Conservation (phyloP, 495 filamentous ascomycete genomes). For the Halenospora varia region DNA sequence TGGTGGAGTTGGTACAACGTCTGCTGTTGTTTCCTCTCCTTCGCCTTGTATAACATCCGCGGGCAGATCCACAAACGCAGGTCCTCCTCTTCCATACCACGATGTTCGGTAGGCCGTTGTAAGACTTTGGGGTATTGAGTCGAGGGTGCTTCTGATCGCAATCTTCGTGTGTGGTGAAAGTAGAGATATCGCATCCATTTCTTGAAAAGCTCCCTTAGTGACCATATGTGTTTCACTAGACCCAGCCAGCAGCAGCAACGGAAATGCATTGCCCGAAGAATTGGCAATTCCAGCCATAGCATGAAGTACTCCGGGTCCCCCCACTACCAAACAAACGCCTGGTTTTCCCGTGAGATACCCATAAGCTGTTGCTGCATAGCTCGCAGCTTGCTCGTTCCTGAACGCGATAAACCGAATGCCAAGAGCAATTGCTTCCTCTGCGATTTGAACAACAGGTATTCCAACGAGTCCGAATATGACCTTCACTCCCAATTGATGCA, state of each 20-base stretch:
- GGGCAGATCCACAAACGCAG: conserved; percentile 57
- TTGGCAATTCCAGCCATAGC: conserved; percentile 60
- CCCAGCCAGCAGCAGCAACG: conserved; percentile 55
- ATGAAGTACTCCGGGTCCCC: conserved; percentile 62
- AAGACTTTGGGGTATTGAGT: conserved; percentile 46
- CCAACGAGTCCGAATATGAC: conserved; percentile 65
- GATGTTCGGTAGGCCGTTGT: conserved; percentile 51
- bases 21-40: conserved; percentile 15
- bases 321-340: conserved; percentile 61
- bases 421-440: conserved; percentile 57
- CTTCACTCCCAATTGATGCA: conserved; percentile 50
- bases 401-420: conserved; percentile 65
- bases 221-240: conserved; percentile 50
- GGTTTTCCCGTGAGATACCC: conserved; percentile 60
- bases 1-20: conserved; percentile 36
- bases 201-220: conserved; percentile 58
- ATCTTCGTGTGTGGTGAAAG: conserved; percentile 57
- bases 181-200: conserved; percentile 55
- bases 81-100: conserved; percentile 55
- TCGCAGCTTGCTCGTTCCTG: conserved; percentile 62
- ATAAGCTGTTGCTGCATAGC: conserved; percentile 61
- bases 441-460: conserved; percentile 61
- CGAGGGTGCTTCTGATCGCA: conserved; percentile 45
- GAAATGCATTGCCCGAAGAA: conserved; percentile 53
- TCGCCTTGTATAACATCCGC: conserved; percentile 56